These are phyloP conservation scores for Sherardia arvensis DNA, from an alignment of 257 asterid genomes.

Conservation along the genomic window DNA sequence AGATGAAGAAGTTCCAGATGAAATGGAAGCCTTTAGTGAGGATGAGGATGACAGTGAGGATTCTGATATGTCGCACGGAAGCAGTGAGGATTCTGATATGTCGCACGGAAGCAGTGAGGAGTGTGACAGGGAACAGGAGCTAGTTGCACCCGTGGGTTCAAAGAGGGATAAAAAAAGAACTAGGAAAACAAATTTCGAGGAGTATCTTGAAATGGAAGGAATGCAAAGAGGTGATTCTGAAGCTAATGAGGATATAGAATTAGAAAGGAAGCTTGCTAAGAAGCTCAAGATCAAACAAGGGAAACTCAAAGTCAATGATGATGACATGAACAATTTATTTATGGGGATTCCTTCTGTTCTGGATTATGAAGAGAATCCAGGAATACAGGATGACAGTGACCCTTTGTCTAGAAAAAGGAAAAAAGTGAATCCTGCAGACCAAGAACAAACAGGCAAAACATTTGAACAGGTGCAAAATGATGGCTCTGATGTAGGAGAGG, in stretches of 20 bases:
- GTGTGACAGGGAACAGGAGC: slow-evolving; percentile 21
- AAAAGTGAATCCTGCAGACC: slow-evolving; percentile 15
- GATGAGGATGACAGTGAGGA: slow-evolving; percentile 26
- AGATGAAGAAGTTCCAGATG: slow-evolving; percentile 22
- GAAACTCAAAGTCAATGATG: slow-evolving; percentile 36
- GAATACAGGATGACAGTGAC: slow-evolving; percentile 13
- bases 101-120: slow-evolving; percentile 26
- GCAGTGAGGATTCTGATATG: slow-evolving; percentile 26
- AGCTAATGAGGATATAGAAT: slow-evolving; percentile 33
- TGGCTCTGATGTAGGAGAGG: slow-evolving; percentile 16
- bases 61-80: slow-evolving; percentile 22
- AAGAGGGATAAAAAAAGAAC: slow-evolving; percentile 20
- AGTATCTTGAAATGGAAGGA: slow-evolving; percentile 31
- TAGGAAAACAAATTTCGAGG: slow-evolving; percentile 34
- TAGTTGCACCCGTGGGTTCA: slow-evolving; percentile 20
- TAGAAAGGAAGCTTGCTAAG: slow-evolving; percentile 66
- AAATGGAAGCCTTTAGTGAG: slow-evolving; percentile 13
- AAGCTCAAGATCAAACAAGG: slow-evolving; percentile 65
- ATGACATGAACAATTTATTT: slow-evolving; percentile 42
- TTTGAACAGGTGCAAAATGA: slow-evolving; percentile 17
- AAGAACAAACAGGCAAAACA: slow-evolving; percentile 17
- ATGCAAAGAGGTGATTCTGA: slow-evolving; percentile 18
- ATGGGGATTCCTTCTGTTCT: slow-evolving; percentile 38
- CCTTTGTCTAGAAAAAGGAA: slow-evolving; percentile 8
- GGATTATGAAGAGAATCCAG: slow-evolving; percentile 17